Percentiles rank a stretch among this genome's conserved stretches.
These are phyloP conservation scores for Ascochyta viciae-villosae DNA, from an alignment of 2,329 filamentous ascomycete genomes.

Conservation along the genomic window DNA sequence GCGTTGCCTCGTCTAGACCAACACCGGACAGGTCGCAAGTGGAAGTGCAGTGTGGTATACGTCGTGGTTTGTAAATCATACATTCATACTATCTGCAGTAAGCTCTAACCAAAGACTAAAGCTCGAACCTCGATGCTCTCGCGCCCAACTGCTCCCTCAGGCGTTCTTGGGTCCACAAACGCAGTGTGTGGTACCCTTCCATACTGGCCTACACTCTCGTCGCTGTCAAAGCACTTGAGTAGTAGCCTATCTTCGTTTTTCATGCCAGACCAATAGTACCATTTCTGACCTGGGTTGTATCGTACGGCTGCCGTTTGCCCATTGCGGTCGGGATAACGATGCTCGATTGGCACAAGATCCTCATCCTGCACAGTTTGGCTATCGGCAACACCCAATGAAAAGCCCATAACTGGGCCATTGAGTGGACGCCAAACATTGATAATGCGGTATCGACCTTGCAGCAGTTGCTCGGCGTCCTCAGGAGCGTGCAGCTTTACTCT, in stretches of 20 bases:
- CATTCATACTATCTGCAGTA: not conserved
- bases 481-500: constrained; percentile 73
- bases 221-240: constrained; percentile 80
- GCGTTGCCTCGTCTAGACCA: not conserved
- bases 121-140: constrained; percentile 92
- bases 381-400: constrained; percentile 65
- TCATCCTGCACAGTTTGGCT: constrained; percentile 62
- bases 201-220: constrained; percentile 42
- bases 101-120: constrained; percentile 72
- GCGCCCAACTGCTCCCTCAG: constrained; percentile 71
- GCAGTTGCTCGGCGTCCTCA: constrained; percentile 70
- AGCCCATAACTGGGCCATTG: constrained; percentile 63
- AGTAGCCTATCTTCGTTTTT: constrained; percentile 73
- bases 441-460: constrained; percentile 76
- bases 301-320: constrained; percentile 78
- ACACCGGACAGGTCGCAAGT: not conserved
- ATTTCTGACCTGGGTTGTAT: constrained; percentile 68
- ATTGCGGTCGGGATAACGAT: constrained; percentile 72
- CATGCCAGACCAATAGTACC: constrained; percentile 85
- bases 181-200: constrained; percentile 59
- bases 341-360: constrained; percentile 75
- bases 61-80: not conserved
- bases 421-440: constrained; percentile 84
- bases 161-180: constrained; percentile 77
- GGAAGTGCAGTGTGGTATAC: not conserved